Percentiles rank a stretch among this genome's conserved stretches.
These are phyloP conservation scores for Dioscorea dumetorum DNA, from an alignment of 106 monocot genomes.

Conservation along the genomic window DNA sequence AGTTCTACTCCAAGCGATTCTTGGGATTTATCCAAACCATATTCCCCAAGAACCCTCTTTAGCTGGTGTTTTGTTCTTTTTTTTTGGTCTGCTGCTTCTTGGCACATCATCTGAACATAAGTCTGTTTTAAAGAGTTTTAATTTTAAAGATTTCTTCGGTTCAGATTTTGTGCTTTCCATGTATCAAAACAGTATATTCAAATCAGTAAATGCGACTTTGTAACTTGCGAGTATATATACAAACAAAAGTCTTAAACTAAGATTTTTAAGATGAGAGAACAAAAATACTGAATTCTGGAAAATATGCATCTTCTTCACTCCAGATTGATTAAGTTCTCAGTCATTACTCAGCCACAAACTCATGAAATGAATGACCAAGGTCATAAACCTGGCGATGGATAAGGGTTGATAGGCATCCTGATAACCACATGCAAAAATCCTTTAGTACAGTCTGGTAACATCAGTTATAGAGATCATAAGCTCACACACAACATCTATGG, in stretches of 20 bases:
- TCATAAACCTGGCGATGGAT: too few relatives aligned
- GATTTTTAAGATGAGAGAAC: too few relatives aligned
- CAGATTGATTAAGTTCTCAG: too few relatives aligned
- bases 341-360: too few relatives aligned
- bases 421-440: too few relatives aligned
- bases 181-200: neutral
- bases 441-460: neutral
- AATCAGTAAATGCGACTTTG: neutral
- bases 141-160: neutral
- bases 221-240: too few relatives aligned
- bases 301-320: too few relatives aligned
- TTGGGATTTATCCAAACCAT: slow-evolving; percentile 43
- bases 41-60: slow-evolving; percentile 47
- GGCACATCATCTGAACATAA: neutral
- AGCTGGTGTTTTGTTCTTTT: neutral
- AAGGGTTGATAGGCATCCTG: too few relatives aligned
- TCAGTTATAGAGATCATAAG: neutral
- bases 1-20: slow-evolving; percentile 58
- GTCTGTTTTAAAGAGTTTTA: neutral
- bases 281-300: too few relatives aligned
- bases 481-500: neutral
- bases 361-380: too few relatives aligned
- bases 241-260: too few relatives aligned
- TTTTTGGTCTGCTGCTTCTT: neutral
- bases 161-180: neutral